Conservation (phyloP, 2,329 filamentous ascomycete species). For the Scleromitrula shiraiana region DNA sequence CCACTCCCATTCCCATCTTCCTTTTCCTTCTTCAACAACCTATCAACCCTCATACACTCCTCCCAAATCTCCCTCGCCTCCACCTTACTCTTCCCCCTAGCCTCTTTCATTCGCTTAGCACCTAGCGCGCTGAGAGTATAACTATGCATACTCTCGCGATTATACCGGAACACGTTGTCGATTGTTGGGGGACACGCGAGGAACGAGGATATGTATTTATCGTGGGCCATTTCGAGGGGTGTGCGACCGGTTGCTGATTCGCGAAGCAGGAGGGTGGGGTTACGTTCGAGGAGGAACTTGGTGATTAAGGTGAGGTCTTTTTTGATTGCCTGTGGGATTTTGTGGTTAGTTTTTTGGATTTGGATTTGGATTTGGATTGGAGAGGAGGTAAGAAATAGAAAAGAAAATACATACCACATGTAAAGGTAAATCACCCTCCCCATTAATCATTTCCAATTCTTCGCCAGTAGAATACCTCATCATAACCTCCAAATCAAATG, state of each 20-base stretch:
- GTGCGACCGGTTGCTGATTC: constrained; percentile 74
- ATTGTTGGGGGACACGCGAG: constrained; percentile 12
- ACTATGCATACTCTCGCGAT: background rate
- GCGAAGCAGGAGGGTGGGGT: constrained; percentile 44
- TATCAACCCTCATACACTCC: constrained; percentile 6
- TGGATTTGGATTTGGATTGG: constrained; percentile 22
- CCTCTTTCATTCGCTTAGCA: background rate
- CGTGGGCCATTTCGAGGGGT: constrained; percentile 58
- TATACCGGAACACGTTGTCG: constrained; percentile 22
- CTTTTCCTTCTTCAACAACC: constrained; percentile 2
- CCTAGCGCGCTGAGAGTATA: background rate
- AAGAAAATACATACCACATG: constrained; percentile 51
- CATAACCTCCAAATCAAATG: constrained; percentile 42
- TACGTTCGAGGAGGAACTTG: constrained; percentile 19
- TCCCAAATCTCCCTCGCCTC: background rate
- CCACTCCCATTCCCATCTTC: too few relatives aligned
- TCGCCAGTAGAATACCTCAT: constrained; percentile 48
- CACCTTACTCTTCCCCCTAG: background rate
- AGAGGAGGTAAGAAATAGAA: too few relatives aligned
- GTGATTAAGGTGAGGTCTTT: constrained; percentile 16
- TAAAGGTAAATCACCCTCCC: constrained; percentile 56
- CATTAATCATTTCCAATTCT: constrained; percentile 51
- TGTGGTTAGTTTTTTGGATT: constrained; percentile 22
- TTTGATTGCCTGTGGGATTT: constrained; percentile 31
- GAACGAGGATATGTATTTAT: constrained; percentile 37